Evolutionary conservation across 2,329 filamentous ascomycete genomes (phyloP).

Genomic region (Colletotrichum sojae): DNA sequence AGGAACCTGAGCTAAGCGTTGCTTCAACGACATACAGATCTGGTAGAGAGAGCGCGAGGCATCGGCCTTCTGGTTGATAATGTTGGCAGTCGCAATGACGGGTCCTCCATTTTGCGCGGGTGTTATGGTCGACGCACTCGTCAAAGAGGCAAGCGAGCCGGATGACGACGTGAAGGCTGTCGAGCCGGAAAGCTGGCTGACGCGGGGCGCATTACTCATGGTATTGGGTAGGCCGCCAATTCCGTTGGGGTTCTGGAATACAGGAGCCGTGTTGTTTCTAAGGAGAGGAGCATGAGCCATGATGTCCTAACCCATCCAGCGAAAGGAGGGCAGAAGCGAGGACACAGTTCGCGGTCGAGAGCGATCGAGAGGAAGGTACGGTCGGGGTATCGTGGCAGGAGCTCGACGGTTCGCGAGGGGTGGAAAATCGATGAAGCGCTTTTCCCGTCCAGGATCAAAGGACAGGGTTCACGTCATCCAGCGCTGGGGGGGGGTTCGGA

Average conservation of each 20-base stretch:
- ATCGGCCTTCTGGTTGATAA: conserved; percentile 97
- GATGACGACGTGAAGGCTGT: conserved; percentile 69
- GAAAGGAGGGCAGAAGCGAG: conserved; percentile 25
- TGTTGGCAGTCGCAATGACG: conserved; percentile 86
- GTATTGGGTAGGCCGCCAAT: conserved; percentile 60
- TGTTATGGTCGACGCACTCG: conserved; percentile 59
- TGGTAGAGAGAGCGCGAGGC: conserved; percentile 94
- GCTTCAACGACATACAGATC: conserved; percentile 89
- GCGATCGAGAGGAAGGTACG: conserved; percentile 5
- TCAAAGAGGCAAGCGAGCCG: conserved; percentile 65
- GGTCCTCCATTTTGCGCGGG: conserved; percentile 67
- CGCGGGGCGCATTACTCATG: conserved; percentile 68
- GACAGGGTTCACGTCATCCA: conserved; percentile 37
- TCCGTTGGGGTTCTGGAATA: conserved; percentile 65
- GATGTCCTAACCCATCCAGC: conserved; percentile 61
- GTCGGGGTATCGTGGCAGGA: conserved; percentile 25
- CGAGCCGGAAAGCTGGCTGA: conserved; percentile 75
- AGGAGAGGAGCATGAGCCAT: conserved; percentile 74
- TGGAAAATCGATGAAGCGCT: conserved; percentile 32
- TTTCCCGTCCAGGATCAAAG: conserved; percentile 15
- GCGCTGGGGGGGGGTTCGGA: conserved; percentile 27
- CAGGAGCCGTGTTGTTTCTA: conserved; percentile 71
- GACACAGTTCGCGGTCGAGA: conserved; percentile 12
- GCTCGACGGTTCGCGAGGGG: conserved; percentile 1
- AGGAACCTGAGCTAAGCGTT: conserved; percentile 85